These are phyloP conservation scores for Sporisorium sorghi DNA, from an alignment of 1,284 basidiomycete species.

Conservation along the genomic window DNA sequence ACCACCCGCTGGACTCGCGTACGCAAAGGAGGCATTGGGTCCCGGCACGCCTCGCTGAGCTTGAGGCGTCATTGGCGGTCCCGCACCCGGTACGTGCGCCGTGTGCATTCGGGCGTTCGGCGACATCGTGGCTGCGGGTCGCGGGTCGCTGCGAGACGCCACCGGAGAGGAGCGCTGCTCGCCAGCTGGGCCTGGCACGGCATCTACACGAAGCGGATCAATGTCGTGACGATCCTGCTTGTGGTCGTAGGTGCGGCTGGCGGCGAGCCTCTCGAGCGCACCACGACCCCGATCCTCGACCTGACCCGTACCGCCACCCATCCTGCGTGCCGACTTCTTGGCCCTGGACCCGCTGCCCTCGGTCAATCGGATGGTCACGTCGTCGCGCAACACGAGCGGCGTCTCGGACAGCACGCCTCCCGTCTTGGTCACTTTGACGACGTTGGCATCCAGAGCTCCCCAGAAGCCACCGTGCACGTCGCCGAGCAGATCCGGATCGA, in stretches of 20 bases:
- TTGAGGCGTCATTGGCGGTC: conserved; percentile 25
- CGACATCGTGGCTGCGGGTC: conserved; percentile 20
- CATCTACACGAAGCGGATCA: conserved; percentile 17
- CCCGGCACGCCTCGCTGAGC: conserved; percentile 24
- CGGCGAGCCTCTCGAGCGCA: conserved; percentile 41
- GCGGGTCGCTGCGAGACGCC: conserved; percentile 5
- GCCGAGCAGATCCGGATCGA: conserved; percentile 50
- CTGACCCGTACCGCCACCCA: conserved; percentile 7
- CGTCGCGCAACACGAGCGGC: conserved; percentile 42
- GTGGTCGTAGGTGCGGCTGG: conserved; percentile 40
- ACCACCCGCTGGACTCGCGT: conserved; percentile 25
- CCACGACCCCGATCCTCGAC: conserved; percentile 32
- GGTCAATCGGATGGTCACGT: conserved; percentile 45
- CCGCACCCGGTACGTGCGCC: conserved; percentile 8
- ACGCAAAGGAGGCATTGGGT: conserved; percentile 36
- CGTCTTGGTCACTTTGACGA: conserved; percentile 28
- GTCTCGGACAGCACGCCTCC: conserved; percentile 24
- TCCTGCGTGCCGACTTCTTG: conserved; percentile 21
- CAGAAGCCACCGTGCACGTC: conserved; percentile 52
- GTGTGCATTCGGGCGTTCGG: conserved; percentile 28
- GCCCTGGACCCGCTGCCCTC: conserved; percentile 42
- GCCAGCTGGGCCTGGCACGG: not conserved
- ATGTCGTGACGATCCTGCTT: conserved; percentile 44
- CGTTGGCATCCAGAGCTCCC: conserved; percentile 54
- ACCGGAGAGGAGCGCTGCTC: conserved; percentile 9